Base-by-base conservation (phyloP, 257 asterid species). In the Fraxinus pennsylvanica region DNA sequence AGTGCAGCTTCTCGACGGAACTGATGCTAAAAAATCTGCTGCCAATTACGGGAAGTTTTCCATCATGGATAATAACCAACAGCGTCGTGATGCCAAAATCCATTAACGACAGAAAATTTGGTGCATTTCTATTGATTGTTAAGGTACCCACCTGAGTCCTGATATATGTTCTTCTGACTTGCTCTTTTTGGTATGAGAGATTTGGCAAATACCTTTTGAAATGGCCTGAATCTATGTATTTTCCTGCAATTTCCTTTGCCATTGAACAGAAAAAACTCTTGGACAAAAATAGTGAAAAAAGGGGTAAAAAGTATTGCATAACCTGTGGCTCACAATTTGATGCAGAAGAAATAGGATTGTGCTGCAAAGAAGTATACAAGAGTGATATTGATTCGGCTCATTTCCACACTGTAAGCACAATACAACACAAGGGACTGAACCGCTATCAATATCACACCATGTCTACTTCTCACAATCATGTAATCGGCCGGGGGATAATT, bases 301-400 rank as follows among this genome's bases (percentile, higher is more conserved):
- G 6, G 6, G 30, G 3, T 3, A 22, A 25, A 63, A 63, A 4
- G 1, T 4, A 0, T 52, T 14, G 21, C 61, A 52, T 3, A 52
- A 52, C 15, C 17, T 43, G 21, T 61, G 68, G 68, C 68, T 61
- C 22, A 61, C 68, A 21, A 21, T 21, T 25, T 61, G 68, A 10
- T 63, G 68, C 14, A 22, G 66, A 1, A 57, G 66, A 57, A n/a
- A 57, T 57, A 19, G 6, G 68, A 63, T 9, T 19, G 33, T 14
- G 68, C 32, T 25, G 82, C 74, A 50, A 71, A 86, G 85, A 90
- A 89, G 89, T 85, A 84, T 77, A 88, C 96, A 90, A 84, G 96
- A 88, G 91, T 87, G 93, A 87, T 90, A 90, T 86, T 90, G 96
- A 82, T 86, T 83, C 96, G 93, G 96, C 96, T 88, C 96, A 88